phyloP scores from a whole-genome alignment of 176 grass and related monocot species.

The Raddia distichophylla region DNA sequence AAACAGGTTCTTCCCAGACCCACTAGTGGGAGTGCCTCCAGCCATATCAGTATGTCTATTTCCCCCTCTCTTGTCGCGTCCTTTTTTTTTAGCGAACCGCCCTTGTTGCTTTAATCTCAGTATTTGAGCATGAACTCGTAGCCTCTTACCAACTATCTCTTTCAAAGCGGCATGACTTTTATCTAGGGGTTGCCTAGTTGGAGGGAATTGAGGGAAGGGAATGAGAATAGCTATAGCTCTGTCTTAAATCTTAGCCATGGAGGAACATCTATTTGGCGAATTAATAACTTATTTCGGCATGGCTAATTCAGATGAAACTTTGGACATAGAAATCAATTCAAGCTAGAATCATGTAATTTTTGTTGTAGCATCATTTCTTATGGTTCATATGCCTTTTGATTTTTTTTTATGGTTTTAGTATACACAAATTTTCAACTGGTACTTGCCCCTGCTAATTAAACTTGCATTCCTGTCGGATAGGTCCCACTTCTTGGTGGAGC shows the following conservation, averaged over 20 bases:
- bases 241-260: neutral
- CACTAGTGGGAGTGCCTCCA: slow-evolving; percentile 94
- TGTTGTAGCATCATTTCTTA: neutral
- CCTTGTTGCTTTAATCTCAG: slow-evolving; percentile 3
- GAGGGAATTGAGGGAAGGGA: too few species aligned
- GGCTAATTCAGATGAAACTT: slow-evolving; percentile 6
- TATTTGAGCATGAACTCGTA: neutral
- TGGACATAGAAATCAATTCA: slow-evolving; percentile 5
- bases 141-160: neutral
- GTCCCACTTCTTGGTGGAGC: slow-evolving; percentile 95
- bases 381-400: neutral
- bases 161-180: neutral
- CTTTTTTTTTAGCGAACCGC: neutral
- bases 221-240: neutral
- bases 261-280: neutral
- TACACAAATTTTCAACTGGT: slow-evolving; percentile 21
- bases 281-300: neutral
- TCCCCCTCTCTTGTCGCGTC: neutral
- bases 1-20: slow-evolving; percentile 95
- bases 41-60: slow-evolving; percentile 79
- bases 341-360: slow-evolving; percentile 1
- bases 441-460: slow-evolving; percentile 4
- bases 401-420: neutral
- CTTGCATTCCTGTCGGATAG: slow-evolving; percentile 48
- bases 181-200: neutral